Evolutionary conservation across 2,329 filamentous ascomycete genomes (phyloP).

Genomic region (Fusarium sp.): DNA sequence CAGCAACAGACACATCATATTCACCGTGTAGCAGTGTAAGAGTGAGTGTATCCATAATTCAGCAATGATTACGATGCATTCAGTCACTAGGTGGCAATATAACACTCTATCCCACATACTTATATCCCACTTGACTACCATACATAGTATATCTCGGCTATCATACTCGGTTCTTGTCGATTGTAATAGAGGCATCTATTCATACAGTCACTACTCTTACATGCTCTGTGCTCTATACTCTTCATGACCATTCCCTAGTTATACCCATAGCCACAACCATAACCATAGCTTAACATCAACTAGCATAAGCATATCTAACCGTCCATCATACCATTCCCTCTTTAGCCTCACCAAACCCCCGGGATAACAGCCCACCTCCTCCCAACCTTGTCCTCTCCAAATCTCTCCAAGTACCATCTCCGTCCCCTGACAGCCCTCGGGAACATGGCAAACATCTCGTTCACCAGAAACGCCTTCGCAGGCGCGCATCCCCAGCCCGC

Average conservation of each 20-base stretch:
- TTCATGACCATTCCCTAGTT: not conserved
- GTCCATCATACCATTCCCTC: conserved; percentile 15
- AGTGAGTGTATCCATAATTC: not conserved
- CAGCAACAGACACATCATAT: not conserved
- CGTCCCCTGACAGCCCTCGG: conserved; percentile 84
- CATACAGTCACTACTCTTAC: not conserved
- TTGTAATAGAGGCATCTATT: not conserved
- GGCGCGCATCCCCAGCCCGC: conserved; percentile 74
- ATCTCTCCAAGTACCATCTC: conserved; percentile 87
- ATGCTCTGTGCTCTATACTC: not conserved
- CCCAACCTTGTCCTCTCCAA: conserved; percentile 83
- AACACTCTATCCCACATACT: not conserved
- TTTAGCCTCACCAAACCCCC: conserved; percentile 59
- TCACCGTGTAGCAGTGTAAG: not conserved
- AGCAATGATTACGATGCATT: not conserved
- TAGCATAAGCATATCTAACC: conserved; percentile 1
- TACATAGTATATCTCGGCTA: conserved; percentile 7
- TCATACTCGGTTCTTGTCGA: conserved; percentile 11
- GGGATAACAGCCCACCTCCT: conserved; percentile 77
- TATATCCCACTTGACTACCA: not conserved
- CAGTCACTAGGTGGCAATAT: not conserved
- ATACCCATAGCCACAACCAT: not conserved
- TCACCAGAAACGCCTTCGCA: conserved; percentile 82
- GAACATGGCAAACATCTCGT: conserved; percentile 90
- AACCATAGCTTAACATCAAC: not conserved